Conservation (phyloP, 495 filamentous ascomycete species). For the Pyronema omphalodes region DNA sequence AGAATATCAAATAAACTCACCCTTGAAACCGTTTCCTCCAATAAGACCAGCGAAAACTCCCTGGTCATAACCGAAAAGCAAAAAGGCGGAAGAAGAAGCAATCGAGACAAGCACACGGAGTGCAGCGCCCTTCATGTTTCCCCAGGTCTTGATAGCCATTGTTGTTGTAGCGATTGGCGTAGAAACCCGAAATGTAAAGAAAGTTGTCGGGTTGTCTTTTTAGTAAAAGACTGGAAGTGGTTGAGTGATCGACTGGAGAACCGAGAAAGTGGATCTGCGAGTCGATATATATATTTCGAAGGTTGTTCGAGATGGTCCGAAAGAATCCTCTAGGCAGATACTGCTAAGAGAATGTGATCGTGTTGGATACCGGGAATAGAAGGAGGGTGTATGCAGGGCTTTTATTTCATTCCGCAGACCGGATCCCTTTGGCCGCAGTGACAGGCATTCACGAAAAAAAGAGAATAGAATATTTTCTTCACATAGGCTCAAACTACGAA, state of each 20-base stretch:
- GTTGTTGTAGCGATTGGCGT: constrained; percentile 28
- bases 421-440: too few species aligned
- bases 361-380: too few species aligned
- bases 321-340: neutral
- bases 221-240: too few species aligned
- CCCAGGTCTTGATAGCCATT: constrained; percentile 14
- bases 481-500: too few species aligned
- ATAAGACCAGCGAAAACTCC: constrained; percentile 35
- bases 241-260: constrained; percentile 12
- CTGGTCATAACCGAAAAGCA: constrained; percentile 37
- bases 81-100: constrained; percentile 25
- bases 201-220: constrained; percentile 17
- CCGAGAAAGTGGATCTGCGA: constrained; percentile 3
- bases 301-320: neutral
- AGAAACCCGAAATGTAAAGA: constrained; percentile 35
- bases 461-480: too few species aligned
- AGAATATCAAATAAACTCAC: constrained; percentile 7
- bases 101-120: constrained; percentile 22
- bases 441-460: too few species aligned
- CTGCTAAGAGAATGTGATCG: too few species aligned
- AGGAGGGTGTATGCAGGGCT: too few species aligned
- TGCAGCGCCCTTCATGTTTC: constrained; percentile 11
- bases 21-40: constrained; percentile 32
- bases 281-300: neutral
- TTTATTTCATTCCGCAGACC: too few species aligned